phyloP scores from a whole-genome alignment of 2,329 filamentous ascomycete genomes.

The Ophiocordyceps polyrhachis-furcata region DNA sequence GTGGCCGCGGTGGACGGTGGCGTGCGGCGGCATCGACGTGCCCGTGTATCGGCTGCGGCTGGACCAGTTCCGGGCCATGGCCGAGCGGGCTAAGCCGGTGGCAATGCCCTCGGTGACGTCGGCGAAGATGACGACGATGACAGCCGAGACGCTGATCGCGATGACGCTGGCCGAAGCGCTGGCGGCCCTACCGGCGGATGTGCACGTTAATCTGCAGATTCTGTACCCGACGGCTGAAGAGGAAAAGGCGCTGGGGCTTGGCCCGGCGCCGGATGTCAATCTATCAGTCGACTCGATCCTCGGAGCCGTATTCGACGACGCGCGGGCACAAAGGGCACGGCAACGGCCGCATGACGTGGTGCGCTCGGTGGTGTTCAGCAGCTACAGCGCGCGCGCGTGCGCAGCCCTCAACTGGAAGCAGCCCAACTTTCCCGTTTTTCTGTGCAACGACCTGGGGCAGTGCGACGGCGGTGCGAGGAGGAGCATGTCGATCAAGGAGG shows the following conservation, averaged over 20 bases:
- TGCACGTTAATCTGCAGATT: conserved; percentile 85
- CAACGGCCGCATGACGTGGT: conserved; percentile 52
- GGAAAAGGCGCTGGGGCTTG: conserved; percentile 49
- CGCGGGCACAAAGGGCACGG: conserved; percentile 43
- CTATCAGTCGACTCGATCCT: conserved; percentile 69
- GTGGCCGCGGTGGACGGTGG: conserved; percentile 69
- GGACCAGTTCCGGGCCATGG: conserved; percentile 46
- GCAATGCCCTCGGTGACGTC: conserved; percentile 28
- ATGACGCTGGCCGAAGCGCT: conserved; percentile 64
- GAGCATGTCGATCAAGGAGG: conserved; percentile 81
- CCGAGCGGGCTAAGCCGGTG: conserved; percentile 24
- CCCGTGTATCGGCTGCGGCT: conserved; percentile 64
- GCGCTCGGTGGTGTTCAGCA: conserved; percentile 82
- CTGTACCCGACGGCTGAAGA: conserved; percentile 66
- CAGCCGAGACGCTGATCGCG: conserved; percentile 41
- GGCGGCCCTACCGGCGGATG: conserved; percentile 50
- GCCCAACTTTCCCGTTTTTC: conserved; percentile 88
- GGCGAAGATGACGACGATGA: conserved; percentile 44
- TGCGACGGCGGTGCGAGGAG: conserved; percentile 19
- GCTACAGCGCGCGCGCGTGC: conserved; percentile 77
- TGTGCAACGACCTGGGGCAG: conserved; percentile 81
- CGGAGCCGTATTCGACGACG: conserved; percentile 78
- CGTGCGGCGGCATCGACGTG: conserved; percentile 58
- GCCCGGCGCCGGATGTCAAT: conserved; percentile 69
- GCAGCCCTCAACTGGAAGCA: conserved; percentile 98